Evolutionary conservation across 139 green algal genomes (phyloP).

Genomic region (Diplosphaera chodatii): DNA sequence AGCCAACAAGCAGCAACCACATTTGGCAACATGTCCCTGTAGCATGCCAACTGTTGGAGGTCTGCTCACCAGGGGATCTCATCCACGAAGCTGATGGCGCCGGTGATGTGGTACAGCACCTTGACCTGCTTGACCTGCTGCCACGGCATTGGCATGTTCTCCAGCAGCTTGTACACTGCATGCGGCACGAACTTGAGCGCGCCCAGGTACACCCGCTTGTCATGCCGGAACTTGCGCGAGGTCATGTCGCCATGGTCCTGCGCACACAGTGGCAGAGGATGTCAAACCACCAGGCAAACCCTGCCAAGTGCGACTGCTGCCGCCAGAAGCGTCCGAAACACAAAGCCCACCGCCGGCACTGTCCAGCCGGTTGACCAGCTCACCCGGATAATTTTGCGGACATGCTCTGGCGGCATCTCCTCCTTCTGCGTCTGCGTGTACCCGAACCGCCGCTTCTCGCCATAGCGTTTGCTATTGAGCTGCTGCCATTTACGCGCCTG

Average conservation of each 20-base stretch:
- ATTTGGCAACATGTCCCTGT: no score
- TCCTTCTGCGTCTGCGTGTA: conserved; percentile 92
- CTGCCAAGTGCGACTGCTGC: no score
- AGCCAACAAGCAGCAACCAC: no score
- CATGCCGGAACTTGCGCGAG: conserved; percentile 91
- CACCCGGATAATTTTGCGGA: conserved; percentile 91
- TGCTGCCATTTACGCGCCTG: conserved; percentile 96
- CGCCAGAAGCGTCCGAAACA: no score
- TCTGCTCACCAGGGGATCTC: conserved; percentile 68
- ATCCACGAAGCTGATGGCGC: conserved; percentile 99
- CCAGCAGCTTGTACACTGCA: conserved; percentile 98
- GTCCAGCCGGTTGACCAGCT: no score
- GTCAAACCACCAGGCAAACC: no score
- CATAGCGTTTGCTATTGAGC: conserved; percentile 88
- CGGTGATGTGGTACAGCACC: conserved; percentile 98
- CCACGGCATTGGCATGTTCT: conserved; percentile 99
- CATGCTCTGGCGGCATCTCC: conserved; percentile 97
- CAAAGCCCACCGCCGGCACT: no score
- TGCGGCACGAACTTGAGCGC: conserved; percentile 99
- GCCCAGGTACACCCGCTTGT: conserved; percentile 99
- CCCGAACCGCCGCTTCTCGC: conserved; percentile 84
- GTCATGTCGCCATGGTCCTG: conserved; percentile 98
- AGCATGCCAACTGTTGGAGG: no score
- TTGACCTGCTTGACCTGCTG: conserved; percentile 94
- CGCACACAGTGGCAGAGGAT: neutral